These are phyloP conservation scores for Elasticomyces elasticus DNA, from an alignment of 495 filamentous ascomycete genomes.

Conservation along the genomic window DNA sequence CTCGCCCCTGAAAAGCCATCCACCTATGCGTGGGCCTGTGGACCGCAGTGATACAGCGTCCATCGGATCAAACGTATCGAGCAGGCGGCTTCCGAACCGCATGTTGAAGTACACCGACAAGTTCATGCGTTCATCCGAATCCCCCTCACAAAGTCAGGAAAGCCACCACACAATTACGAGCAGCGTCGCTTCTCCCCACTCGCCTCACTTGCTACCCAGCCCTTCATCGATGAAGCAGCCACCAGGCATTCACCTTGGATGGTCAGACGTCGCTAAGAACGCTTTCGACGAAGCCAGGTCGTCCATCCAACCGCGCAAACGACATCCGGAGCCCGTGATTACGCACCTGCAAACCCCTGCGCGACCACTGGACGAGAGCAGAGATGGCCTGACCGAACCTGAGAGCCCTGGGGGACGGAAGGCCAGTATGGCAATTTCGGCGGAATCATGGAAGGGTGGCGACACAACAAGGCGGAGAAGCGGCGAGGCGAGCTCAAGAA, in stretches of 20 bases:
- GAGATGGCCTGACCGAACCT: conserved; percentile 1
- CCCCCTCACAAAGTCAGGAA: neutral
- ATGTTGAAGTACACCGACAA: conserved; percentile 1
- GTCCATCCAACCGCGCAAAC: neutral
- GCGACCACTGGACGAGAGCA: conserved; percentile 8
- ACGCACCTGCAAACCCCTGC: conserved; percentile 7
- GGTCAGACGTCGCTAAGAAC: conserved; percentile 5
- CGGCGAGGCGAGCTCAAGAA: conserved; percentile 23
- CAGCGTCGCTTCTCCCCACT: neutral
- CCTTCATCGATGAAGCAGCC: neutral
- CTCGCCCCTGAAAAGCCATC: neutral
- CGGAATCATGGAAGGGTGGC: conserved; percentile 11
- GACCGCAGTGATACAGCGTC: neutral
- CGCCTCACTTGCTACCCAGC: conserved; percentile 5
- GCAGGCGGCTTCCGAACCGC: neutral
- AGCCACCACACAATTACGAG: neutral
- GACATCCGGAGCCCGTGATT: neutral
- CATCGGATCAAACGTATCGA: neutral
- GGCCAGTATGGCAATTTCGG: conserved; percentile 12
- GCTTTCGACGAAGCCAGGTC: conserved; percentile 13
- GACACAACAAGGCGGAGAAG: conserved; percentile 22
- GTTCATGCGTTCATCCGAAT: neutral
- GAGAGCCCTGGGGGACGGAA: conserved; percentile 1
- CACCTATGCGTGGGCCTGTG: neutral
- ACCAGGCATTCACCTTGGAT: conserved; percentile 5